phyloP scores from a whole-genome alignment of 2,329 filamentous ascomycete species.

The Leptographium procerum region DNA sequence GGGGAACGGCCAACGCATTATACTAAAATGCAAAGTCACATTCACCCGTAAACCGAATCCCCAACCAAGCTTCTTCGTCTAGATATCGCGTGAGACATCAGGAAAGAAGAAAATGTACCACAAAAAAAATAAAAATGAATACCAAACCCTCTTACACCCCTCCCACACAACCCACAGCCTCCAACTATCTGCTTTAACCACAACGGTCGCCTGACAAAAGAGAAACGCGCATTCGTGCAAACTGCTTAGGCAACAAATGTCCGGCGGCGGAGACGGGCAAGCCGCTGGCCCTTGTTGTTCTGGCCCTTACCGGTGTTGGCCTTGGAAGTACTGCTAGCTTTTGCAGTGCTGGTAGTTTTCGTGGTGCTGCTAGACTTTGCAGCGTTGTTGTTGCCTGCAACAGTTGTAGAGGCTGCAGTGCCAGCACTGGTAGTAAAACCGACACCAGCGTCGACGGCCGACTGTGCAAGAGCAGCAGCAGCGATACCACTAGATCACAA shows the following conservation, averaged over 20 bases:
- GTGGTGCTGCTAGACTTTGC: neutral
- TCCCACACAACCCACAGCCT: neutral
- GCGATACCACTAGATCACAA: slow-evolving; percentile 10
- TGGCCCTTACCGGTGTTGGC: neutral
- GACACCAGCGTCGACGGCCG: slow-evolving; percentile 16
- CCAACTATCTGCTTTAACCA: neutral
- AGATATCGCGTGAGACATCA: slow-evolving; percentile 1
- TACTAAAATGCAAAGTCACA: neutral
- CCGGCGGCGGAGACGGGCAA: slow-evolving; percentile 13
- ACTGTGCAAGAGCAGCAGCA: slow-evolving; percentile 12
- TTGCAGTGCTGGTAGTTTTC: neutral
- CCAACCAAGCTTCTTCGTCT: neutral
- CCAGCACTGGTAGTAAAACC: slow-evolving; percentile 12
- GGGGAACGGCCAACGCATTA: neutral
- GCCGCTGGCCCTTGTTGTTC: slow-evolving; percentile 8
- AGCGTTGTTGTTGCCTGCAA: slow-evolving; percentile 9
- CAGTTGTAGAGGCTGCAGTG: slow-evolving; percentile 8
- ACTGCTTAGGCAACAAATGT: slow-evolving; percentile 11
- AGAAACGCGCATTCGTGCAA: neutral
- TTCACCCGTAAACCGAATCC: neutral
- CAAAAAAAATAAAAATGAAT: neutral
- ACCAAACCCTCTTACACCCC: neutral
- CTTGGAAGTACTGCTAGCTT: neutral
- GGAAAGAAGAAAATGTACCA: neutral
- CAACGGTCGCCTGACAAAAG: neutral